Conservation (phyloP, 2,329 filamentous ascomycete species). For the Neoarthrinium moseri region DNA sequence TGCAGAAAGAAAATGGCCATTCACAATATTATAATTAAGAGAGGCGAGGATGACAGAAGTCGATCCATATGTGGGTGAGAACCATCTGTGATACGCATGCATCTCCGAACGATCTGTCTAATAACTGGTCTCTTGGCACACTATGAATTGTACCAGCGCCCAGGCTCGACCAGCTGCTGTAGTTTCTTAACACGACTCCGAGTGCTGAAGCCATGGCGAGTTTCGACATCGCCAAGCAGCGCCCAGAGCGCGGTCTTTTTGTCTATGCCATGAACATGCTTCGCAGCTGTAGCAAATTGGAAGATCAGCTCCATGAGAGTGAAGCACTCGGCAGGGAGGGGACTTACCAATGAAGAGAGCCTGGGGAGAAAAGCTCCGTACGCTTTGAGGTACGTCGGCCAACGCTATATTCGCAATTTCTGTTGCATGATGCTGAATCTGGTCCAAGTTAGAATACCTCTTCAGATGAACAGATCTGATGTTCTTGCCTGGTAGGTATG, state of each 20-base stretch:
- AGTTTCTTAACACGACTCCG: slow-evolving; percentile 6
- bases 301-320: background rate
- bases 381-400: slow-evolving; percentile 6
- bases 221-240: slow-evolving; percentile 8
- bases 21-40: too few species aligned
- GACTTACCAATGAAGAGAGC: slow-evolving; percentile 9
- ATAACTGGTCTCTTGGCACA: too few species aligned
- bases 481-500: background rate
- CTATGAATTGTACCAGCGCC: too few species aligned
- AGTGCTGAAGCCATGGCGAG: slow-evolving; percentile 4
- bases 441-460: background rate
- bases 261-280: slow-evolving; percentile 7
- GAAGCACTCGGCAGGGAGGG: background rate
- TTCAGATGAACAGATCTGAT: background rate
- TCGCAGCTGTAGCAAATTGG: slow-evolving; percentile 2
- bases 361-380: slow-evolving; percentile 6
- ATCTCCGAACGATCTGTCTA: too few species aligned
- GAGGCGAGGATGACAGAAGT: too few species aligned
- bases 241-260: slow-evolving; percentile 8
- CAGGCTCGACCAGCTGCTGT: slow-evolving; percentile 6
- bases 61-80: too few species aligned
- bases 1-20: too few species aligned
- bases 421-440: slow-evolving; percentile 8
- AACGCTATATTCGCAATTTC: slow-evolving; percentile 8
- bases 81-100: too few species aligned